Percentiles rank a stretch among this genome's conserved stretches.
Evolutionary conservation across 345 rosid genomes (phyloP).

Genomic region (Brassica carinata): DNA sequence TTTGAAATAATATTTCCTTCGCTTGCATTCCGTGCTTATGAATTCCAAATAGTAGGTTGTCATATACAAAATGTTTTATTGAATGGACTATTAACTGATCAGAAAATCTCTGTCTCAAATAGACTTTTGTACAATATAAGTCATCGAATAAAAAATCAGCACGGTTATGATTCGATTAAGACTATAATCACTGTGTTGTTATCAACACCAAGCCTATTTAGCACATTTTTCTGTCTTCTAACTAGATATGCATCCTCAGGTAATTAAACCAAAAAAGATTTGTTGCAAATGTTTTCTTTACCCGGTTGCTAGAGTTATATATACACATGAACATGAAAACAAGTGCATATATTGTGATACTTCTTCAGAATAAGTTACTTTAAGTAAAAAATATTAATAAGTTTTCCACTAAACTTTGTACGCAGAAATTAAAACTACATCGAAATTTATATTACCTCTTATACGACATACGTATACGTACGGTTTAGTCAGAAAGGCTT

Average conservation of each 20-base stretch:
- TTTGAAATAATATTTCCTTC: background rate
- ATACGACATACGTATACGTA: background rate
- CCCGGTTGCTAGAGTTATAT: constrained; percentile 1
- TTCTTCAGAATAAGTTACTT: background rate
- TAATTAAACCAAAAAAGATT: background rate
- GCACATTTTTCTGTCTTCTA: constrained; percentile 1
- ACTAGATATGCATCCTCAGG: background rate
- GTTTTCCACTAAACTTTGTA: background rate
- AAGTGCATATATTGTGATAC: background rate
- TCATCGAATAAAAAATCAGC: constrained; percentile 19
- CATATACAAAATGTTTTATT: background rate
- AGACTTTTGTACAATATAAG: background rate
- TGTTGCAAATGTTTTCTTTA: background rate
- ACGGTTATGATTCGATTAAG: constrained; percentile 37
- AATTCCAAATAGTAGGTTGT: background rate
- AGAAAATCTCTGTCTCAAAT: background rate
- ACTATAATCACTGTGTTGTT: constrained; percentile 12
- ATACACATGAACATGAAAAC: background rate
- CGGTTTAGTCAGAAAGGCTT: background rate
- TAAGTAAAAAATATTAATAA: background rate
- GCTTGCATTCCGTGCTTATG: too few relatives aligned
- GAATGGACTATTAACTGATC: background rate
- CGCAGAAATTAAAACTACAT: background rate
- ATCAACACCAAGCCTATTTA: constrained; percentile 37
- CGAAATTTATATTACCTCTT: background rate